A percentile compares a stretch with the other conserved stretches of the same genome.
Evolutionary conservation across 202 grass and related monocot species (phyloP).

Genomic region (Setaria italica): DNA sequence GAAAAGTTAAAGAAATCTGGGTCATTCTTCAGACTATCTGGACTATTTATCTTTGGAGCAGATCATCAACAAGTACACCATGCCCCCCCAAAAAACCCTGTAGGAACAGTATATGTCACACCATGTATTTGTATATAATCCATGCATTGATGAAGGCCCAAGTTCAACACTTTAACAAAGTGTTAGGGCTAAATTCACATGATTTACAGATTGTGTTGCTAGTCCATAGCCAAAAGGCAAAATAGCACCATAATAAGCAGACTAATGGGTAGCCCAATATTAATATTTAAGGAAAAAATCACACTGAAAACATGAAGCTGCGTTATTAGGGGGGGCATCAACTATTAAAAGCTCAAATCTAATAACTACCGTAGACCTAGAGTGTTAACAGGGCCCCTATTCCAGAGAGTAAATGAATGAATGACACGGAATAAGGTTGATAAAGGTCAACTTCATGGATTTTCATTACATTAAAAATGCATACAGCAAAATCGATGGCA

Average conservation of each 20-base stretch:
- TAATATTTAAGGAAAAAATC: not conserved
- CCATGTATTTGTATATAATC: not conserved
- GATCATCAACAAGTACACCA: not conserved
- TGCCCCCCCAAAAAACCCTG: not conserved
- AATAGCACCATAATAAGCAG: not conserved
- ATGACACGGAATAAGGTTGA: not conserved
- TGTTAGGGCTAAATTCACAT: not conserved
- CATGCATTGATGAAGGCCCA: not conserved
- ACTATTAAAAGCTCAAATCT: not conserved
- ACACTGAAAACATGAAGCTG: not conserved
- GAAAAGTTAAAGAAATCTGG: not conserved
- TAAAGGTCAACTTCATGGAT: not conserved
- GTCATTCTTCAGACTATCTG: not conserved
- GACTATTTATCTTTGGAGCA: not conserved
- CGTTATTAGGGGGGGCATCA: not conserved
- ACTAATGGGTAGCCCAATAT: not conserved
- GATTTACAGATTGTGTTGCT: not conserved
- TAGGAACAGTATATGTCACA: not conserved
- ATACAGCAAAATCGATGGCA: not conserved
- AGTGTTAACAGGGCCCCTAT: not conserved
- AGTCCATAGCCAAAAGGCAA: constrained; percentile 3
- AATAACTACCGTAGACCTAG: not conserved
- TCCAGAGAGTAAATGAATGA: not conserved
- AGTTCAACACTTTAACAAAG: not conserved
- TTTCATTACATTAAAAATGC: constrained; percentile 22